Evolutionary conservation across 1,284 basidiomycete species (phyloP).

Genomic region (Retiboletus flavoniger): DNA sequence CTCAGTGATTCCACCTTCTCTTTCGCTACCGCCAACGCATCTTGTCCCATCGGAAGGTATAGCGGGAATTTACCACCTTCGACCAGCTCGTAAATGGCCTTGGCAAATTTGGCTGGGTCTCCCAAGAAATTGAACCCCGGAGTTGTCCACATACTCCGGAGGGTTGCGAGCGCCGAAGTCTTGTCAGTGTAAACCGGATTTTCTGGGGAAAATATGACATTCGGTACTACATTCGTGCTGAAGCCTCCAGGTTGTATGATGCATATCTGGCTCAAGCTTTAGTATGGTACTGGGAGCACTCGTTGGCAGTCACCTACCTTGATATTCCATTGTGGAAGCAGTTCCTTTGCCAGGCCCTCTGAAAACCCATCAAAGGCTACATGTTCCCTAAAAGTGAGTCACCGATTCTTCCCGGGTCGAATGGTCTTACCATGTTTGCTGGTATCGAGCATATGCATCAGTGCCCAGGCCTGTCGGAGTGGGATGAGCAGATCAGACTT

Average conservation of each 20-base stretch:
- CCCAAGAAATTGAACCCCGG: neutral
- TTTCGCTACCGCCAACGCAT: neutral
- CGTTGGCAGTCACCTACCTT: conserved; percentile 8
- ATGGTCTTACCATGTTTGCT: conserved; percentile 9
- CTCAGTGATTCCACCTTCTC: neutral
- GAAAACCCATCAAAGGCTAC: conserved; percentile 22
- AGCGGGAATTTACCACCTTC: conserved; percentile 5
- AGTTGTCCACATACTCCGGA: neutral
- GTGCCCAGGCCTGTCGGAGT: neutral
- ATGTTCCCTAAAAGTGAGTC: neutral
- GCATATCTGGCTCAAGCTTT: conserved; percentile 13
- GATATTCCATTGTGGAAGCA: conserved; percentile 27
- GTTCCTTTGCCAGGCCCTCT: conserved; percentile 13
- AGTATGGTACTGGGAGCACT: neutral
- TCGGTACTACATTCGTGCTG: neutral
- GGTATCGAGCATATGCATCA: neutral
- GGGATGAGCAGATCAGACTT: neutral
- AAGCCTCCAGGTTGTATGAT: conserved; percentile 15
- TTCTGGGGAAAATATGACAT: neutral
- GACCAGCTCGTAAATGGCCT: conserved; percentile 1
- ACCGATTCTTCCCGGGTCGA: neutral
- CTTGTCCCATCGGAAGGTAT: conserved; percentile 10
- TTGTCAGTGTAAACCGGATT: neutral
- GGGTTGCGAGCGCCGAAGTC: neutral
- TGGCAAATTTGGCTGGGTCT: conserved; percentile 3